Evolutionary conservation across 805 yeast genomes (phyloP).

Genomic region (Candida sithepensis): DNA sequence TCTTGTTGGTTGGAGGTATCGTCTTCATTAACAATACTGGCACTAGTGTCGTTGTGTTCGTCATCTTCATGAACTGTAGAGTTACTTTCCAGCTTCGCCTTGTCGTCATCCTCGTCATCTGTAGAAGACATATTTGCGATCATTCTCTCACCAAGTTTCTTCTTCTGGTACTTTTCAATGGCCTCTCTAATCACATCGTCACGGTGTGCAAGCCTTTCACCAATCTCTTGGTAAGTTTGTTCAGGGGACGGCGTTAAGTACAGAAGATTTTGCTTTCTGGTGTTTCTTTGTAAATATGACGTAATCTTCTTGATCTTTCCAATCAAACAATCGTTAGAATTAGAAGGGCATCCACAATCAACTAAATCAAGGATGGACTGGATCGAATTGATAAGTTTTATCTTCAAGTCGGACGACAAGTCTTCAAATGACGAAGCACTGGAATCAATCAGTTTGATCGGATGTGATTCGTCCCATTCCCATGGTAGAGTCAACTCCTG

Average conservation of each 20-base stretch:
- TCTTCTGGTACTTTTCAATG: conserved; percentile 3
- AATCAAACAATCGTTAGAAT: conserved; percentile 50
- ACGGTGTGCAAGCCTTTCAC: conserved; percentile 27
- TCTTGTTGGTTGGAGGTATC: background rate
- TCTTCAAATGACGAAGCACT: conserved; percentile 50
- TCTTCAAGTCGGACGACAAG: conserved; percentile 49
- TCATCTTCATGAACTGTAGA: conserved; percentile 1
- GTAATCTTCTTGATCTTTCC: conserved; percentile 60
- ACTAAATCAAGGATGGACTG: conserved; percentile 59
- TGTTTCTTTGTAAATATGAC: conserved; percentile 55
- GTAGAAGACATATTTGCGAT: background rate
- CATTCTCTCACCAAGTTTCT: background rate
- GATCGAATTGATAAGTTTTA: conserved; percentile 54
- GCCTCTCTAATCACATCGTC: conserved; percentile 17
- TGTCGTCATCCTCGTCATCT: conserved; percentile 1
- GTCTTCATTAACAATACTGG: background rate
- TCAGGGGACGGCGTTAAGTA: conserved; percentile 25
- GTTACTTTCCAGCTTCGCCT: background rate
- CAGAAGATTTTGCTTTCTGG: conserved; percentile 43
- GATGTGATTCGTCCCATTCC: conserved; percentile 86
- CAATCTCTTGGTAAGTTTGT: conserved; percentile 31
- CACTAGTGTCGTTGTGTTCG: conserved; percentile 1
- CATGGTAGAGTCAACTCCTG: conserved; percentile 76
- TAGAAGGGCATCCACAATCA: conserved; percentile 57
- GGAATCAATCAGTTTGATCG: conserved; percentile 52